Evolutionary conservation across 2,329 filamentous ascomycete genomes (phyloP).

Genomic region (Akanthomyces uredinophilus): DNA sequence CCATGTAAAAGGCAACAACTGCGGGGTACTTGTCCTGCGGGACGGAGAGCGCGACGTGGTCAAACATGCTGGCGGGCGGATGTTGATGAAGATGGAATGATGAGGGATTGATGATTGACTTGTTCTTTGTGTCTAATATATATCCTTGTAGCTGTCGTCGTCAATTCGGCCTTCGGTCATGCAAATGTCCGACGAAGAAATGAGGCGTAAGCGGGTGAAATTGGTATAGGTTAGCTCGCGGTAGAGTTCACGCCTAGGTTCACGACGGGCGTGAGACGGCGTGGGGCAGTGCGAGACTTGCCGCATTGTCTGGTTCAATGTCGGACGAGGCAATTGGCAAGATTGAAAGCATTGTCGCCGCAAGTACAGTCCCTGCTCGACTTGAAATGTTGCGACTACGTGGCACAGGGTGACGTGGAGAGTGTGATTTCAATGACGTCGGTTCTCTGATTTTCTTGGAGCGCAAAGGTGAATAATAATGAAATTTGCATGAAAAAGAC

Average conservation of each 20-base stretch:
- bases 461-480: too few species aligned
- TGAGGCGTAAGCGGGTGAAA: neutral
- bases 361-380: too few species aligned
- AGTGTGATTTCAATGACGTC: too few species aligned
- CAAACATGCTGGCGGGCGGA: conserved; percentile 1
- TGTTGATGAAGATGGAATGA: too few species aligned
- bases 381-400: neutral
- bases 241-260: conserved; percentile 1
- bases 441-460: too few species aligned
- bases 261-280: neutral
- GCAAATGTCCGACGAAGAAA: neutral
- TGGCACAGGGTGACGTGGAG: neutral
- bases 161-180: neutral
- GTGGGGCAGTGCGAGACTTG: neutral
- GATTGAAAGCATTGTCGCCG: too few species aligned
- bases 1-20: conserved; percentile 10
- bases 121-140: neutral
- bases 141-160: neutral
- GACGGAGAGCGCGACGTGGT: conserved; percentile 14
- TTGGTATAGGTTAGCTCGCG: neutral
- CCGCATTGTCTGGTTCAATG: too few species aligned
- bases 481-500: neutral
- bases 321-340: too few species aligned
- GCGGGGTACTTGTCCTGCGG: conserved; percentile 12
- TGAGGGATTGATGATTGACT: neutral